phyloP scores from a whole-genome alignment of 495 filamentous ascomycete genomes.

The Cercophora samala region DNA sequence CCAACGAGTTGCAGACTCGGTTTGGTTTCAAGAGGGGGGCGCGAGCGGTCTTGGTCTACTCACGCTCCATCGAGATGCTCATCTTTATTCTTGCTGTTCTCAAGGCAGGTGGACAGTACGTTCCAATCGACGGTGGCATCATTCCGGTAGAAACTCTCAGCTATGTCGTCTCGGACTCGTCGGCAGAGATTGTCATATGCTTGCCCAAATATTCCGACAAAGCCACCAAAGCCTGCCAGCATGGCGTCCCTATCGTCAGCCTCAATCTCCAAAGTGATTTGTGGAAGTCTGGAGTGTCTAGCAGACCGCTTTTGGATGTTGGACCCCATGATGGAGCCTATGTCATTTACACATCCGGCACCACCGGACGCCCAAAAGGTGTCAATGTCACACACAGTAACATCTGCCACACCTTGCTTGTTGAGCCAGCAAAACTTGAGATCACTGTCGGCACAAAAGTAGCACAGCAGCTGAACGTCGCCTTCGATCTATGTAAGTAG shows the following conservation, averaged over 20 bases:
- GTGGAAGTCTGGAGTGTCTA: background rate
- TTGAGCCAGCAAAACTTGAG: constrained; percentile 34
- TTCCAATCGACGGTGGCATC: constrained; percentile 45
- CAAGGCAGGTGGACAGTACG: constrained; percentile 49
- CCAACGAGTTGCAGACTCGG: constrained; percentile 22
- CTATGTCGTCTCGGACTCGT: constrained; percentile 32
- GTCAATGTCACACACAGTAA: constrained; percentile 38
- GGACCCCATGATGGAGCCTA: constrained; percentile 36
- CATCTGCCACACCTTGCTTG: constrained; percentile 34
- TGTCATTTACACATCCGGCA: constrained; percentile 45
- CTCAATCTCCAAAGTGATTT: background rate
- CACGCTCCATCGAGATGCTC: constrained; percentile 37
- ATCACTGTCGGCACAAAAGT: constrained; percentile 39
- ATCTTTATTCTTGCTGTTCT: constrained; percentile 49
- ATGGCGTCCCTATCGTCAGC: background rate
- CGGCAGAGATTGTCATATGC: constrained; percentile 18
- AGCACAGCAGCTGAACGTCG: constrained; percentile 36
- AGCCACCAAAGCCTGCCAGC: constrained; percentile 12
- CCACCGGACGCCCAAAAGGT: constrained; percentile 42
- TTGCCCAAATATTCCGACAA: constrained; percentile 22
- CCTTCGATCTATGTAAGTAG: constrained; percentile 44
- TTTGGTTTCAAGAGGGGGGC: constrained; percentile 29
- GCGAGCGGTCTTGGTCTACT: constrained; percentile 31
- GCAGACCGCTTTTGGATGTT: constrained; percentile 19
- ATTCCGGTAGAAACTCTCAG: constrained; percentile 32